Evolutionary conservation across 345 rosid species (phyloP).

Genomic region (Firmiana major): DNA sequence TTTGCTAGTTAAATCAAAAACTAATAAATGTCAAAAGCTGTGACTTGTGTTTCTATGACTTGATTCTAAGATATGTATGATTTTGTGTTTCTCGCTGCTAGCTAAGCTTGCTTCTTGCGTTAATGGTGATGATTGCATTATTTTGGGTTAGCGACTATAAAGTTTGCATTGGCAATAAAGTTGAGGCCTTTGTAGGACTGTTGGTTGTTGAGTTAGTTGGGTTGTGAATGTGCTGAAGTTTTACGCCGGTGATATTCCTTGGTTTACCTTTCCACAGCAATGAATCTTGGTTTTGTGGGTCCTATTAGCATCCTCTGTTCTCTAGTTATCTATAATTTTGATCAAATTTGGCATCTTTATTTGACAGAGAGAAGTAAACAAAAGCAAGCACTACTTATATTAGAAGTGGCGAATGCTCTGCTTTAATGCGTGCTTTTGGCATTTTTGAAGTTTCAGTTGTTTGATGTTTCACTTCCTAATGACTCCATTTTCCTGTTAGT

Average conservation of each 20-base stretch:
- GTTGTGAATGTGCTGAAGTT: background rate
- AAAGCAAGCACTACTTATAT: background rate
- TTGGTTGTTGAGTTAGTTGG: background rate
- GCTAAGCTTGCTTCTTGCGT: background rate
- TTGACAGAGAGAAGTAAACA: background rate
- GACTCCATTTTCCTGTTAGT: background rate
- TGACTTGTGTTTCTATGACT: no score
- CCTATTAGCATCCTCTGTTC: background rate
- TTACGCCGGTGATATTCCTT: no score
- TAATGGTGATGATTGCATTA: background rate
- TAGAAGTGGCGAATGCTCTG: background rate
- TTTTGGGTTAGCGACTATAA: background rate
- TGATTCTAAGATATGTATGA: background rate
- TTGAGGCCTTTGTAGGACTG: background rate
- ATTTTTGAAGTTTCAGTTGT: constrained; percentile 8
- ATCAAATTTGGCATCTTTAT: background rate
- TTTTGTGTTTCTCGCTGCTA: background rate
- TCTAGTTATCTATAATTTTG: background rate
- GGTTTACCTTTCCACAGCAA: background rate
- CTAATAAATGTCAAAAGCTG: background rate
- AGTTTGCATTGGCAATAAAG: background rate
- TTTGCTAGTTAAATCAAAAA: background rate
- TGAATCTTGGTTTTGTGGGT: background rate
- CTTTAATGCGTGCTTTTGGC: background rate
- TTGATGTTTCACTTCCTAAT: no score